Percentiles rank a stretch among this genome's conserved stretches.
These are phyloP conservation scores for Echria macrotheca DNA, from an alignment of 495 filamentous ascomycete genomes.

Conservation along the genomic window DNA sequence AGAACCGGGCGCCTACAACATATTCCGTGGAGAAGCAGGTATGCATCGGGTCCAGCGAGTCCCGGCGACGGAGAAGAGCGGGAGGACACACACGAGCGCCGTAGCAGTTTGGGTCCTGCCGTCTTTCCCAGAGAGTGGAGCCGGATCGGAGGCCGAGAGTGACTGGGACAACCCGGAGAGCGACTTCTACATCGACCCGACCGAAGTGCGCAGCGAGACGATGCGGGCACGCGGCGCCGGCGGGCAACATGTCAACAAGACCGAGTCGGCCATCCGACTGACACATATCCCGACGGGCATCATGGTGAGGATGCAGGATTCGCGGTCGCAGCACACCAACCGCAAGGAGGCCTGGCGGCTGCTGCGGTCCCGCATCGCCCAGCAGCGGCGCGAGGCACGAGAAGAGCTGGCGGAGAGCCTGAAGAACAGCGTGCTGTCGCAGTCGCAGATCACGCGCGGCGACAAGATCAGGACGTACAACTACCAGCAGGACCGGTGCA, in stretches of 20 bases:
- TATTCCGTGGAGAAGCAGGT: constrained; percentile 79
- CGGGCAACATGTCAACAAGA: constrained; percentile 97
- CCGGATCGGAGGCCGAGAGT: constrained; percentile 40
- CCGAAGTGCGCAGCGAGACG: constrained; percentile 79
- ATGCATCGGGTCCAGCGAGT: constrained; percentile 94
- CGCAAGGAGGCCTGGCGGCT: constrained; percentile 80
- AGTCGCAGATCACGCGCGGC: constrained; percentile 77
- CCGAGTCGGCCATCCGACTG: constrained; percentile 88
- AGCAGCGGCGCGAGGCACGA: constrained; percentile 70
- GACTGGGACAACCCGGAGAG: constrained; percentile 77
- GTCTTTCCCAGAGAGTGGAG: constrained; percentile 58
- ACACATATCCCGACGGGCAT: constrained; percentile 87
- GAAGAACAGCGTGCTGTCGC: constrained; percentile 67
- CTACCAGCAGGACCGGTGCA: constrained; percentile 86
- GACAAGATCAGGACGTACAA: constrained; percentile 97
- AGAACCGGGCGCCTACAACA: constrained; percentile 67
- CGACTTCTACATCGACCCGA: constrained; percentile 83
- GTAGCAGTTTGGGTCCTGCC: constrained; percentile 88
- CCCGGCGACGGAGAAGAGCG: constrained; percentile 81
- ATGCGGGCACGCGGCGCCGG: constrained; percentile 91
- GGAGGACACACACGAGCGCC: constrained; percentile 88
- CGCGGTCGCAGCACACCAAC: constrained; percentile 83
- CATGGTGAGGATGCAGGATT: constrained; percentile 86
- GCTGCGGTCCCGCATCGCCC: constrained; percentile 76
- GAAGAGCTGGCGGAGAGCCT: constrained; percentile 74